Percentiles rank a stretch among this genome's conserved stretches.
These are phyloP conservation scores for Fraxinus sp. DNA, from an alignment of 305 asterid species.

Conservation along the genomic window DNA sequence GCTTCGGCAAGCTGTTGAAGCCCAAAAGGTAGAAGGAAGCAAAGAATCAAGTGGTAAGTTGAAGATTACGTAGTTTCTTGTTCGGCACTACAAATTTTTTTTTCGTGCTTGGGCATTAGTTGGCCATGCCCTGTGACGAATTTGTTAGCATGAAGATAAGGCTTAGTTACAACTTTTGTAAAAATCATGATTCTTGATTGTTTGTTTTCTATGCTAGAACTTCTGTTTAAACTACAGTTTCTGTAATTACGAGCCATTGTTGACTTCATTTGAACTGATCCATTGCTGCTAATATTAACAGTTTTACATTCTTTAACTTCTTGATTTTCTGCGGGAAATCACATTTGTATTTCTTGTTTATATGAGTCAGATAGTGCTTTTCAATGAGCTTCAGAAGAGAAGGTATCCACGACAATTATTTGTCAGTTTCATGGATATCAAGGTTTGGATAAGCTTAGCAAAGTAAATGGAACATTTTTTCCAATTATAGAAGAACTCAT, in stretches of 20 bases:
- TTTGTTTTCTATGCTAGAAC: not conserved
- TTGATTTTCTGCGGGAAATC: not conserved
- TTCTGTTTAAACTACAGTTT: not conserved
- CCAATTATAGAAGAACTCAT: not conserved
- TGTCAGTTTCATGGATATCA: not conserved
- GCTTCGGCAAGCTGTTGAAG: conserved; percentile 26
- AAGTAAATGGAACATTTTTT: not conserved
- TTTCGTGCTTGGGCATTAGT: no score
- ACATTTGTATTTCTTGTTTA: not conserved
- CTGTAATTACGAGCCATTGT: not conserved
- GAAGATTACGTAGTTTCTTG: conserved; percentile 7
- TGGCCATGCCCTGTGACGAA: not conserved
- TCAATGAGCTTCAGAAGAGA: not conserved
- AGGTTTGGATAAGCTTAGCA: not conserved
- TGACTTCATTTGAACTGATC: not conserved
- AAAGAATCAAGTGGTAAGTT: conserved; percentile 38
- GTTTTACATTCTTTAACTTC: not conserved
- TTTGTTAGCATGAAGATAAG: not conserved
- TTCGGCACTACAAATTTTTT: not conserved
- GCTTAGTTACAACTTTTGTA: not conserved
- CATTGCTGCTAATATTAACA: not conserved
- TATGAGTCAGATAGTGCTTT: no score
- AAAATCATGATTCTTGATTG: not conserved
- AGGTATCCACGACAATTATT: not conserved
- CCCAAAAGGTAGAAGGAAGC: conserved; percentile 19